These are phyloP conservation scores for cucumber (Cucumis sativus) DNA, from an alignment of 306 rosid genomes.

Conservation along the genomic window DNA sequence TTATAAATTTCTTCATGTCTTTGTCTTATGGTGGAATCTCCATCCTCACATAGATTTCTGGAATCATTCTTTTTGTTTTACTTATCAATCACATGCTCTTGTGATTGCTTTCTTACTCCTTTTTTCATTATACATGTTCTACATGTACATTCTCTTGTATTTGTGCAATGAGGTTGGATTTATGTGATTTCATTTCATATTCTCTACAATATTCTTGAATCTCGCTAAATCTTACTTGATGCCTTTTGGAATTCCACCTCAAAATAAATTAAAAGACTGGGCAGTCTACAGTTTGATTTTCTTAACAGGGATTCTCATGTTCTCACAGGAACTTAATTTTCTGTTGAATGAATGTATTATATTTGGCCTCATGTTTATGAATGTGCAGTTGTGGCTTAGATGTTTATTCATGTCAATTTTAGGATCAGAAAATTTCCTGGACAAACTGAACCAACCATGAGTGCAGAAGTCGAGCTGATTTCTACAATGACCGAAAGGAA, in stretches of 20 bases:
- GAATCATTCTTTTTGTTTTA: neutral
- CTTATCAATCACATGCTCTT: neutral
- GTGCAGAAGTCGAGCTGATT: conserved; percentile 98
- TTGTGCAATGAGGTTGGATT: neutral
- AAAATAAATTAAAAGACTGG: neutral
- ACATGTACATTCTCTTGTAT: neutral
- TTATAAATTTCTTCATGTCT: neutral
- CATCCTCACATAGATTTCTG: neutral
- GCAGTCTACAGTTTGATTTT: neutral
- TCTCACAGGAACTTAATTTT: neutral
- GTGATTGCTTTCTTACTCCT: neutral
- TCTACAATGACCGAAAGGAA: conserved; percentile 91
- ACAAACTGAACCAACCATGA: conserved; percentile 93
- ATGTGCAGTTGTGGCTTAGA: neutral
- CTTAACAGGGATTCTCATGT: neutral
- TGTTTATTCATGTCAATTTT: neutral
- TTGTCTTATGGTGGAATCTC: neutral
- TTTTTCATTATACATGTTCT: neutral
- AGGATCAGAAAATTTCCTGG: conserved; percentile 95
- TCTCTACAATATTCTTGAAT: neutral
- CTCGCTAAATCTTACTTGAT: neutral
- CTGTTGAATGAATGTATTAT: neutral
- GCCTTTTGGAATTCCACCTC: neutral
- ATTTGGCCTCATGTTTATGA: neutral
- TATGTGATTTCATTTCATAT: neutral